phyloP scores from a whole-genome alignment of 78 protist species.

The Speleostelium caveatum region DNA sequence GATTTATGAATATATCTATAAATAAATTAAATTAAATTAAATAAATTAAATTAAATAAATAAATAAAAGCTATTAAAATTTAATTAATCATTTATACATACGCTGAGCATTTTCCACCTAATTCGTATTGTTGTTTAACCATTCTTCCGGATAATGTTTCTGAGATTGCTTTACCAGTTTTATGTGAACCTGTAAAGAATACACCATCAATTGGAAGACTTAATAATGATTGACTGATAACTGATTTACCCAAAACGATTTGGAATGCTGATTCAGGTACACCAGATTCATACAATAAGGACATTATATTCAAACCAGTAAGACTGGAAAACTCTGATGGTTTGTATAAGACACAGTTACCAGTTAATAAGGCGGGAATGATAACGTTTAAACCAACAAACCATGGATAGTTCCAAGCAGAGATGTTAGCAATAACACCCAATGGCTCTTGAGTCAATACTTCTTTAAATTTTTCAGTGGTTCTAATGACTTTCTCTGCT shows the following conservation, averaged over 20 bases:
- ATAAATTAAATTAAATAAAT: no score
- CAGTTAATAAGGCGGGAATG: constrained; percentile 75
- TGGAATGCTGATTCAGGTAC: constrained; percentile 68
- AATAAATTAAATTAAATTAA: no score
- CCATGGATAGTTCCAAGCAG: constrained; percentile 83
- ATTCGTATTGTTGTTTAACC: constrained; percentile 60
- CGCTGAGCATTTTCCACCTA: constrained; percentile 79
- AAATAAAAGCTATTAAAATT: no score
- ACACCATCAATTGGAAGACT: constrained; percentile 72
- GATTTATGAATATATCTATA: no score
- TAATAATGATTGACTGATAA: constrained; percentile 50
- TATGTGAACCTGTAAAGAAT: constrained; percentile 64
- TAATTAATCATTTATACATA: no score
- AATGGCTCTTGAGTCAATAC: constrained; percentile 59
- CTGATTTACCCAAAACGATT: constrained; percentile 51
- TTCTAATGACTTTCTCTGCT: constrained; percentile 36
- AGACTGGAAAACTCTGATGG: constrained; percentile 62
- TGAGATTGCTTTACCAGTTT: constrained; percentile 54
- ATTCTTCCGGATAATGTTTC: constrained; percentile 62
- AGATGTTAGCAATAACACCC: constrained; percentile 78
- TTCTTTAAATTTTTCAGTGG: constrained; percentile 76
- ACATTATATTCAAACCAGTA: constrained; percentile 74
- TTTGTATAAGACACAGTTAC: constrained; percentile 76
- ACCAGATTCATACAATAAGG: constrained; percentile 60
- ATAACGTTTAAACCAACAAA: constrained; percentile 75